Evolutionary conservation across 345 rosid species (phyloP).

Genomic region (Melaleuca alternifolia): DNA sequence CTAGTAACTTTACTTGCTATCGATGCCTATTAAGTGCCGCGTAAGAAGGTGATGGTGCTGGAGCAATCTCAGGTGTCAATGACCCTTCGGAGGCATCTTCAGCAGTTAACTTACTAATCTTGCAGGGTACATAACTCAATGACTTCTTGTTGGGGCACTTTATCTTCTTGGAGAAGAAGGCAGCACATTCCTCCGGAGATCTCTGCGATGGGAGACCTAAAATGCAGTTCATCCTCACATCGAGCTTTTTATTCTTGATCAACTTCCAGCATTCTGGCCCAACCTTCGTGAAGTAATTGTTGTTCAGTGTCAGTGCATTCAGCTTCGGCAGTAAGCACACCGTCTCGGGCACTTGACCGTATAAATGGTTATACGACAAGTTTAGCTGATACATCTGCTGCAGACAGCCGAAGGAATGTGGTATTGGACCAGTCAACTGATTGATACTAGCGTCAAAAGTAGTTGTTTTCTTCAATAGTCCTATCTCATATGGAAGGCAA

Average conservation of each 20-base stretch:
- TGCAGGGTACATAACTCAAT: constrained; percentile 25
- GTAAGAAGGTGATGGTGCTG: constrained; percentile 7
- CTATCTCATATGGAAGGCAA: constrained; percentile 49
- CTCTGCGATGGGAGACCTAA: constrained; percentile 39
- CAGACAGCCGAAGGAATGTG: constrained; percentile 46
- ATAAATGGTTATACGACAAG: constrained; percentile 26
- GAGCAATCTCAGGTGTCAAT: background rate
- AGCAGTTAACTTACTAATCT: background rate
- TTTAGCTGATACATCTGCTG: constrained; percentile 18
- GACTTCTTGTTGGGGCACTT: constrained; percentile 12
- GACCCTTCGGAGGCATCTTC: background rate
- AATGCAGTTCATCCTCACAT: constrained; percentile 45
- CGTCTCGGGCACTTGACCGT: constrained; percentile 35
- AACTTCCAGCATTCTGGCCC: constrained; percentile 38
- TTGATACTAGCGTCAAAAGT: constrained; percentile 38
- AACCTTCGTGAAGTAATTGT: constrained; percentile 49
- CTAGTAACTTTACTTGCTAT: background rate
- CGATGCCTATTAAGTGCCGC: constrained; percentile 1
- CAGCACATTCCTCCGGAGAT: constrained; percentile 8
- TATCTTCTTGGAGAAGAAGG: constrained; percentile 13
- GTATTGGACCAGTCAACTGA: constrained; percentile 41
- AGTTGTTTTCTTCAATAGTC: constrained; percentile 13
- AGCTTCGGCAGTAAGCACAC: constrained; percentile 35
- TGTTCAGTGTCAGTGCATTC: constrained; percentile 12
- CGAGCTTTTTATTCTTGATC: constrained; percentile 14